Evolutionary conservation across 2,329 filamentous ascomycete species (phyloP), one percentile per base, ranked within the genome.

Genomic region (Neonectria punicea): DNA sequence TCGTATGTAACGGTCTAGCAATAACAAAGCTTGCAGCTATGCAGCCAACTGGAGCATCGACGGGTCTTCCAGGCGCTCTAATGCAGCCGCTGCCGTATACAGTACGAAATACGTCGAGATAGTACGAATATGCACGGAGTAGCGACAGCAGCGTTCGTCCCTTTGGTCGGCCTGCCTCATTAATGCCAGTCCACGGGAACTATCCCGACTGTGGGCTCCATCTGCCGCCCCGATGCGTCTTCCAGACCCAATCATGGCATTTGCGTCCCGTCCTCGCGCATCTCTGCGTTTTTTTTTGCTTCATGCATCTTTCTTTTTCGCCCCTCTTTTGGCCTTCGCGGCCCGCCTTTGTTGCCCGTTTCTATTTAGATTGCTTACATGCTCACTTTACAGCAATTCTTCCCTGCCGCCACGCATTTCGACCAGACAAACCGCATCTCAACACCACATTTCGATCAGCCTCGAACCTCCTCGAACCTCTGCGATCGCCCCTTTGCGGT

Each of bases 181-280:
- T 46, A 47, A 39, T 56, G 36, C 46, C 34, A n/a, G 22, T 56
- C 34, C n/a, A 43, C 44, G 44, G 59, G 63, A 44, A 61, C 34
- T 34, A 61, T 64, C 61, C 55, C 50, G 44, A 53, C 49, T 51
- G 36, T 32, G 61, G 56, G 65, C 70, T 57, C 28, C 60, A 59
- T 54, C 34, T 64, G 25, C 65, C 65, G 67, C 44, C 53, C 58
- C 14, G 32, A 34, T 34, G 32, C 10, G 13, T 36, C 34, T 13
- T 65, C 62, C 58, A 43, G 54, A 49, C n/a, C 60, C 70, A 64
- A 70, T 70, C 58, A 66, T 30, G 44, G 20, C 46, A 28, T 22
- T 47, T 57, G 28, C 22, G 47, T 55, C 58, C 66, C 69, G 67
- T 69, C 69, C 70, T 69, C 68, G 69, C 61, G 69, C 60, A 70